These are phyloP conservation scores for Ceratocystis harringtonii DNA, from an alignment of 2,329 filamentous ascomycete genomes.

Conservation along the genomic window DNA sequence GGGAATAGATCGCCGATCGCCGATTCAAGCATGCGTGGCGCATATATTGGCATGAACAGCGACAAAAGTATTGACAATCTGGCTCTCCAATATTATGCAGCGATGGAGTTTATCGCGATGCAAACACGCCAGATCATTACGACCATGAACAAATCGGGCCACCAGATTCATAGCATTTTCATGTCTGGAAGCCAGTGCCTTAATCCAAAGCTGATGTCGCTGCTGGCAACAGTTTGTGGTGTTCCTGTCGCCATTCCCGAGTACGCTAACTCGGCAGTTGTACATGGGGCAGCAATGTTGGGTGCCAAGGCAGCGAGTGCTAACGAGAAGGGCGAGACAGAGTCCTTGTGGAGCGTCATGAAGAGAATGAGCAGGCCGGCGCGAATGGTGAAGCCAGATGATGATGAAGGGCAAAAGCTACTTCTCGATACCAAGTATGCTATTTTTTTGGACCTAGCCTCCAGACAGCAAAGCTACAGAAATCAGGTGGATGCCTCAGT, in stretches of 20 bases:
- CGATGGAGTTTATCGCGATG: constrained; percentile 95
- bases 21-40: constrained; percentile 82
- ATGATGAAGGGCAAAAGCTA: constrained; percentile 57
- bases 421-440: constrained; percentile 81
- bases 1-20: constrained; percentile 91
- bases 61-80: constrained; percentile 80
- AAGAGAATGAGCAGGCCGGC: constrained; percentile 92
- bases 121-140: constrained; percentile 94
- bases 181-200: constrained; percentile 98
- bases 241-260: constrained; percentile 89
- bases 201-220: constrained; percentile 78
- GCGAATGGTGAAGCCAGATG: constrained; percentile 61
- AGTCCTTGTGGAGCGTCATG: constrained; percentile 93
- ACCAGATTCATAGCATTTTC: constrained; percentile 83
- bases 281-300: constrained; percentile 96
- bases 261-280: constrained; percentile 89
- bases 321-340: constrained; percentile 50
- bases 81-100: constrained; percentile 83
- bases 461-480: constrained; percentile 70
- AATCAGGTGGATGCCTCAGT: constrained; percentile 55
- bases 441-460: constrained; percentile 87
- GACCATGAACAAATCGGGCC: constrained; percentile 80
- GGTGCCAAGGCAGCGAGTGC: constrained; percentile 92
- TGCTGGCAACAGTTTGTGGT: constrained; percentile 77
- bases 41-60: constrained; percentile 70